Percentiles rank a stretch among this genome's conserved stretches.
Evolutionary conservation across 805 yeast genomes (phyloP).

Genomic region (Henningerozyma blattae): DNA sequence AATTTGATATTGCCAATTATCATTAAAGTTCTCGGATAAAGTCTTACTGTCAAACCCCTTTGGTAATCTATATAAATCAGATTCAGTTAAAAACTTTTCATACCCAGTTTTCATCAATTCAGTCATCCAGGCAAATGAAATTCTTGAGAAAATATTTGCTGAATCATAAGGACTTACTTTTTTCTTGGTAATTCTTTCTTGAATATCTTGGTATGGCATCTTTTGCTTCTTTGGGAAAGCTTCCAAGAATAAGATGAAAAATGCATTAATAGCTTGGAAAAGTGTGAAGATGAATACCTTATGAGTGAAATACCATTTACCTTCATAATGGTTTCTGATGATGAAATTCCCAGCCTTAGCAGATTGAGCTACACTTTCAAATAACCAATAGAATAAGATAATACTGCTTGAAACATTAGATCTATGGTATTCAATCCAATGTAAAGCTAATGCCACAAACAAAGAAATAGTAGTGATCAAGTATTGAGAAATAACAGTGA

Average conservation of each 20-base stretch:
- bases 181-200: slow-evolving; percentile 17
- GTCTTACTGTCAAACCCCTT: slow-evolving; percentile 42
- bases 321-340: slow-evolving; percentile 25
- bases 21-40: slow-evolving; percentile 38
- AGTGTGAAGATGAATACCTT: slow-evolving; percentile 20
- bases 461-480: slow-evolving; percentile 27
- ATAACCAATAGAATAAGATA: slow-evolving; percentile 66
- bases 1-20: slow-evolving; percentile 49
- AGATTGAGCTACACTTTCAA: slow-evolving; percentile 35
- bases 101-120: slow-evolving; percentile 72
- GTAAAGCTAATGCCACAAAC: slow-evolving; percentile 41
- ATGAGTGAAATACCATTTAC: slow-evolving; percentile 17
- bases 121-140: slow-evolving; percentile 89
- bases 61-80: slow-evolving; percentile 77
- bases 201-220: slow-evolving; percentile 31
- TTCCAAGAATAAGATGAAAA: slow-evolving; percentile 24
- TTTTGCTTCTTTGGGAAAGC: slow-evolving; percentile 30
- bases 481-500: slow-evolving; percentile 13
- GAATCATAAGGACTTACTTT: slow-evolving; percentile 28
- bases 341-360: slow-evolving; percentile 31
- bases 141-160: slow-evolving; percentile 55
- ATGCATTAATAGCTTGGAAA: slow-evolving; percentile 23
- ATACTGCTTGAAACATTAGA: slow-evolving; percentile 53
- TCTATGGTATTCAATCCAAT: slow-evolving; percentile 63
- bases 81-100: slow-evolving; percentile 35